Evolutionary conservation across 805 yeast species (phyloP).

Genomic region (Myxozyma vanderwaltii): DNA sequence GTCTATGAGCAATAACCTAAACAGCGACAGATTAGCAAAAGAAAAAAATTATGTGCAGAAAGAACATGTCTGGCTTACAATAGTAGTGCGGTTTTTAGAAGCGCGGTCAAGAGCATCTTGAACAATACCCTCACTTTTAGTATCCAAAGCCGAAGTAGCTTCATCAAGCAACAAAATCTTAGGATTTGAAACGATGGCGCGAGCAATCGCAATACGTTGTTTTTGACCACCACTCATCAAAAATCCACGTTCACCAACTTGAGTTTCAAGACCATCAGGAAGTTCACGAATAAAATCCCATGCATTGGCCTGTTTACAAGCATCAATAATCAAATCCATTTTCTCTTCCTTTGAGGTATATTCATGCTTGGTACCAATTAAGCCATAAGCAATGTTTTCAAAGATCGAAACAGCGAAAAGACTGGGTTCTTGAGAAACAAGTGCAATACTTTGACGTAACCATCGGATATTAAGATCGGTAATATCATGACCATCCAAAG

Average conservation of each 20-base stretch:
- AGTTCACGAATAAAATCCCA: slow-evolving; percentile 52
- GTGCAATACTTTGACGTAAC: slow-evolving; percentile 56
- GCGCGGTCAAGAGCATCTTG: slow-evolving; percentile 51
- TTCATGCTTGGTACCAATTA: slow-evolving; percentile 43
- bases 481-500: slow-evolving; percentile 54
- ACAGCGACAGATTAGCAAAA: slow-evolving; percentile 44
- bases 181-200: slow-evolving; percentile 60
- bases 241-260: slow-evolving; percentile 58
- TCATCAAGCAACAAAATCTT: slow-evolving; percentile 60
- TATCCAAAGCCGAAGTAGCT: slow-evolving; percentile 70
- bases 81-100: slow-evolving; percentile 52
- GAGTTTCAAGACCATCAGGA: slow-evolving; percentile 56
- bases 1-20: slow-evolving; percentile 81
- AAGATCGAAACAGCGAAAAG: slow-evolving; percentile 77
- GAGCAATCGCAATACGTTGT: slow-evolving; percentile 64
- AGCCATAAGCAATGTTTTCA: slow-evolving; percentile 80
- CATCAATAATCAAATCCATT: slow-evolving; percentile 46
- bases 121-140: slow-evolving; percentile 61
- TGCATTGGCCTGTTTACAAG: slow-evolving; percentile 57
- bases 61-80: slow-evolving; percentile 45
- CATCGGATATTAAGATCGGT: slow-evolving; percentile 53
- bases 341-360: slow-evolving; percentile 45
- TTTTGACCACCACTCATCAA: slow-evolving; percentile 70
- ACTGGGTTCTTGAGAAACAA: slow-evolving; percentile 59
- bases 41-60: not conserved